Percentiles rank a stretch among this genome's conserved stretches.
Evolutionary conservation across 129 eudicot species (phyloP).

Genomic region (Gnaphalium uliginosum): DNA sequence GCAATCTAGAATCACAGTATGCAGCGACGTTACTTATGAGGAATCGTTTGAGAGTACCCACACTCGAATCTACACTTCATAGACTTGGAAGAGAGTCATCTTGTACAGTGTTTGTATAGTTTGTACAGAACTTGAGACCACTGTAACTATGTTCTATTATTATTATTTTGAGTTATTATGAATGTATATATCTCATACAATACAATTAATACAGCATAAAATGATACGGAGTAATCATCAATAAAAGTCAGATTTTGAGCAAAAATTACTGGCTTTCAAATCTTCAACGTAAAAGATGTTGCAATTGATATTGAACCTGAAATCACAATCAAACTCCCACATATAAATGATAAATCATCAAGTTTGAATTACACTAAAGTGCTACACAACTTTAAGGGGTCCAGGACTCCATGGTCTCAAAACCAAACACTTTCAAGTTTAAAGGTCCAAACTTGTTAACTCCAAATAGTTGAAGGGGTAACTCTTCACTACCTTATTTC

Average conservation of each 20-base stretch:
- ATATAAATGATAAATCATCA: too few relatives aligned
- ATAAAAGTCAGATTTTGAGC: not conserved
- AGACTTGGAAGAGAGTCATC: slow-evolving; percentile 1
- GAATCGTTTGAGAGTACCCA: slow-evolving; percentile 32
- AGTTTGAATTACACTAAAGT: not conserved
- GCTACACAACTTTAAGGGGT: not conserved
- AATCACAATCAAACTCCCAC: not conserved
- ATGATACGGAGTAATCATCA: not conserved
- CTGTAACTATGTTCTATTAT: not conserved
- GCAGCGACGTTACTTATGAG: slow-evolving; percentile 49
- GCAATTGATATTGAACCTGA: not conserved
- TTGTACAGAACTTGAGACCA: slow-evolving; percentile 21
- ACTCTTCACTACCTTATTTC: not conserved
- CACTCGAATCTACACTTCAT: slow-evolving; percentile 15
- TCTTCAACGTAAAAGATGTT: not conserved
- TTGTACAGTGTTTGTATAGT: slow-evolving; percentile 31
- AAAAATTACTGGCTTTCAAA: not conserved
- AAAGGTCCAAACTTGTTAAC: slow-evolving; percentile 17
- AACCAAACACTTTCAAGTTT: not conserved
- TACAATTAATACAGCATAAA: not conserved
- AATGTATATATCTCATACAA: not conserved
- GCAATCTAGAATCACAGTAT: slow-evolving; percentile 44
- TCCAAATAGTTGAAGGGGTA: slow-evolving; percentile 17
- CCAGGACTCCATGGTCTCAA: not conserved
- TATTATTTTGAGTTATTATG: not conserved